Conservation (phyloP, 805 yeast genomes). For the Lipomyces spencermartinsiae region DNA sequence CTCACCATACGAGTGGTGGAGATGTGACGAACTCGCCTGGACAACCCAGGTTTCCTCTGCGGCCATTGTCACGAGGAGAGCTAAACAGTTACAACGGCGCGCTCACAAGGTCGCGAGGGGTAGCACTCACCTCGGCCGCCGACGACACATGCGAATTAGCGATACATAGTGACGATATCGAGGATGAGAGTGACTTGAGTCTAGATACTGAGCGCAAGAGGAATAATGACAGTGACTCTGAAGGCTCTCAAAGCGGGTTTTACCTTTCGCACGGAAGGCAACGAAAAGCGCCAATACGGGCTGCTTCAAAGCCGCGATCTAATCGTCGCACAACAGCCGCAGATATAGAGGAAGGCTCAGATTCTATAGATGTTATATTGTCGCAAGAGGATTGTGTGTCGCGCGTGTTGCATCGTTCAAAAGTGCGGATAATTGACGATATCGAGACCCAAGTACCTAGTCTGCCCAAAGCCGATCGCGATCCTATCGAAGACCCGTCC, state of each 20-base stretch:
- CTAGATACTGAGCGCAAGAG: not conserved
- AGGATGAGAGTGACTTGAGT: not conserved
- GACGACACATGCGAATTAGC: not conserved
- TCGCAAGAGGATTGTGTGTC: not conserved
- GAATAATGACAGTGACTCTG: not conserved
- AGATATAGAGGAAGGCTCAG: not conserved
- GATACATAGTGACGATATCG: conserved; percentile 2
- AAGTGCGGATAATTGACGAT: not conserved
- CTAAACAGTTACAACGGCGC: not conserved
- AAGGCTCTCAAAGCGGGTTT: not conserved
- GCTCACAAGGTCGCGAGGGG: not conserved
- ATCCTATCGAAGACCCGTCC: conserved; percentile 1
- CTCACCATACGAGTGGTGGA: not conserved
- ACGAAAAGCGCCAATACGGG: not conserved
- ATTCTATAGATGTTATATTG: not conserved
- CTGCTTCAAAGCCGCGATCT: not conserved
- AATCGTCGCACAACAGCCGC: not conserved
- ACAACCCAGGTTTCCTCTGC: not conserved
- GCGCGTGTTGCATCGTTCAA: not conserved
- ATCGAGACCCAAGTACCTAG: not conserved
- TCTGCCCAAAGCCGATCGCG: not conserved
- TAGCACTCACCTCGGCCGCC: not conserved
- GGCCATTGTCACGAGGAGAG: not conserved
- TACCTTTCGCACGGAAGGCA: not conserved
- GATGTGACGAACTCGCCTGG: not conserved